These are phyloP conservation scores for Nymphaea thermarum DNA, from an alignment of 164 flowering plant species.

Conservation along the genomic window DNA sequence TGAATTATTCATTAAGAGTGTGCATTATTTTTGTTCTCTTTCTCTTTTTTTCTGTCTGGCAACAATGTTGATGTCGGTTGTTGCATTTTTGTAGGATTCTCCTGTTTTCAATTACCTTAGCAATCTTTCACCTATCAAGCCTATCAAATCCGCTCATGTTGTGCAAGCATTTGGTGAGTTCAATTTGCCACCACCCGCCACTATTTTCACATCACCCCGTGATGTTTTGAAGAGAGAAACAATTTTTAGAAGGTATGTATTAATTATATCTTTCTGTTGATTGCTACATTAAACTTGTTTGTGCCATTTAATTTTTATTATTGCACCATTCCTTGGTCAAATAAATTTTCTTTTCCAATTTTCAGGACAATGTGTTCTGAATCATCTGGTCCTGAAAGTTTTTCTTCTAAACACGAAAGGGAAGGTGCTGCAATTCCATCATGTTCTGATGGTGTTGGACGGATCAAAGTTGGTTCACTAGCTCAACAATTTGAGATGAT, in stretches of 20 bases:
- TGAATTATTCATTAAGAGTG: too few relatives aligned
- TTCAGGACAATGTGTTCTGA: background rate
- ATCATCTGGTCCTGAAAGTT: background rate
- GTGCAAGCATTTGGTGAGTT: conserved; percentile 29
- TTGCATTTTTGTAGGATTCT: conserved; percentile 30
- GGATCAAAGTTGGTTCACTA: background rate
- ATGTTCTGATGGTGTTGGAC: background rate
- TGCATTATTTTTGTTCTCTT: background rate
- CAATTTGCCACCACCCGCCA: conserved; percentile 28
- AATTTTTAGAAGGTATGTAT: conserved; percentile 20
- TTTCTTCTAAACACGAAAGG: background rate
- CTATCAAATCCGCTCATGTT: conserved; percentile 16
- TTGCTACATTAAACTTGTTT: background rate
- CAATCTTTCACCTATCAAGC: conserved; percentile 42
- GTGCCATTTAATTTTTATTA: background rate
- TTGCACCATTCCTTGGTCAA: background rate
- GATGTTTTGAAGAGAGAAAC: conserved; percentile 18
- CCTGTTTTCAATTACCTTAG: conserved; percentile 29
- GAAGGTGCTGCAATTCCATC: background rate
- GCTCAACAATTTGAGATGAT: background rate
- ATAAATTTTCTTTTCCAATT: background rate
- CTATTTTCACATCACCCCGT: conserved; percentile 40
- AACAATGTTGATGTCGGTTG: too few relatives aligned
- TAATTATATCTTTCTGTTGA: background rate
- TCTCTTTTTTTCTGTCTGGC: background rate